Evolutionary conservation across 345 rosid species (phyloP), one percentile per base, ranked within the genome.

Genomic region (Eucalyptus polybractea): DNA sequence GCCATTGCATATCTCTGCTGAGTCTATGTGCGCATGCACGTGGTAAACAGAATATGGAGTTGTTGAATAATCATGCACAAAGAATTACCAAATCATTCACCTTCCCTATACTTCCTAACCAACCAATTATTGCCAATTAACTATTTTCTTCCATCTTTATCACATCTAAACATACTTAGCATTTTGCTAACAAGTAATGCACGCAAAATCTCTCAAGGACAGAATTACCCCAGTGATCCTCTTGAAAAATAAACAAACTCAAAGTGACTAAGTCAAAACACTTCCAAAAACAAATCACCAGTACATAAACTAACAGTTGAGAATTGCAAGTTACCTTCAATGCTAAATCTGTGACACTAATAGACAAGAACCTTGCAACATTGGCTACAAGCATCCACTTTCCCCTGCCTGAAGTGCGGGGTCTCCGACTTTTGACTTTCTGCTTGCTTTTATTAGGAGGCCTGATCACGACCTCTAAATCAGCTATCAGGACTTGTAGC

Each of bases 331-430:
- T 90, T 93, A 96, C 99, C 98, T 95, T 96, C 90, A 98, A 89
- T 92, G 92, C 95, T 92, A 98, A 93, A 93, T 98, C 99, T 50
- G 97, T 91, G 67, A 98, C 93, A 86, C 99, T 96, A 90, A 97
- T 94, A 31, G 99, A 98, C 92, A 98, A 92, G 94, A 95, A 98
- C 92, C 97, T 95, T 58, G 99, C 99, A 90, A 94, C 86, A 88
- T 95, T 97, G 90, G 99, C 99, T 86, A 95, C 93, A 91, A 97
- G 96, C 96, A 94, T 96, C 98, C 97, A 98, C 91, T 95, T 97
- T 90, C 98, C 99, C 92, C 97, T 90, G 91, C 99, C 97, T 50
- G 92, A 89, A 87, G 89, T 37, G 50, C 96, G 94, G 47, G 93
- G 86, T 89, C 91, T 97, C 87, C 83, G 95, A 88, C 91, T 91